Conservation (phyloP, 805 yeast species). For the Candida dendrica region DNA sequence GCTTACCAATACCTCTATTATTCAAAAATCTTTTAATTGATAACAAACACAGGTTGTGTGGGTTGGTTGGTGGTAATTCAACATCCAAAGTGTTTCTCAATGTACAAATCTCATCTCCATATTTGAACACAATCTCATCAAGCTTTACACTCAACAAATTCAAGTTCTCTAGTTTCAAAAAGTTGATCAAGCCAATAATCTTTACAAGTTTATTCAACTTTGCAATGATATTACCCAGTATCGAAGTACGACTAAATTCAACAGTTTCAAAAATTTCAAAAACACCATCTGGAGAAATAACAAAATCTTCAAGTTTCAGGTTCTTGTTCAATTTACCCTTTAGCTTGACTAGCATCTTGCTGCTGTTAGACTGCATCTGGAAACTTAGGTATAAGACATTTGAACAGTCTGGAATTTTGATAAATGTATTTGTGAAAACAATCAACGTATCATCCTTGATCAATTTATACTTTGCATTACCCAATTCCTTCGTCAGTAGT, state of each 20-base stretch:
- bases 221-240: constrained; percentile 9
- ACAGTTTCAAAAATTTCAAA: constrained; percentile 14
- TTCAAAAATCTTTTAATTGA: constrained; percentile 16
- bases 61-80: constrained; percentile 17
- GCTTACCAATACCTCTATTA: constrained; percentile 13
- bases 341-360: constrained; percentile 23
- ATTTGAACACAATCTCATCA: constrained; percentile 19
- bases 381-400: constrained; percentile 26
- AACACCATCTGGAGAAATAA: constrained; percentile 11
- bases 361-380: constrained; percentile 13
- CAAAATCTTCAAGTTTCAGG: constrained; percentile 13
- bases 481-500: constrained; percentile 9
- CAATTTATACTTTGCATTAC: constrained; percentile 4
- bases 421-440: constrained; percentile 28
- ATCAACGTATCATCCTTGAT: constrained; percentile 15
- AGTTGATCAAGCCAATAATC: constrained; percentile 17
- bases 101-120: constrained; percentile 17
- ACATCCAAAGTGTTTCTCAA: constrained; percentile 14
- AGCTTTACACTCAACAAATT: constrained; percentile 16
- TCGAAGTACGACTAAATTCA: constrained; percentile 9
- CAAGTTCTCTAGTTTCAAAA: constrained; percentile 14
- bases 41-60: constrained; percentile 16
- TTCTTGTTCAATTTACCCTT: constrained; percentile 24
- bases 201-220: constrained; percentile 17
- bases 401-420: constrained; percentile 28